Evolutionary conservation across 345 rosid genomes (phyloP).

Genomic region (Hibiscus tridactylites): DNA sequence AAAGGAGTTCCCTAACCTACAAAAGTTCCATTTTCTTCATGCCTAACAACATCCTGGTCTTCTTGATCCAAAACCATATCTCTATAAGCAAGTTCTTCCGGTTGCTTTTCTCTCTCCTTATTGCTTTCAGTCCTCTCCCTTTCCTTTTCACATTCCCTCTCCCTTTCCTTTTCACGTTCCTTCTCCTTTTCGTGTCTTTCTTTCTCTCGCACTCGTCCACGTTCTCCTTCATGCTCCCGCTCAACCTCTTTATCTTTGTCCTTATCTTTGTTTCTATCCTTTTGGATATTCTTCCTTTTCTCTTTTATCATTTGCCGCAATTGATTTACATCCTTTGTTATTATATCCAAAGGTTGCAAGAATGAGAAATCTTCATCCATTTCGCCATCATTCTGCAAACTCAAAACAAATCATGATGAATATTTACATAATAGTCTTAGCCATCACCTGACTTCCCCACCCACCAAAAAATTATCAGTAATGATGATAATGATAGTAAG

Average conservation of each 20-base stretch:
- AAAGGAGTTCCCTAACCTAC: conserved; percentile 29
- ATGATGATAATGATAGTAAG: conserved; percentile 13
- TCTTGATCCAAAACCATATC: conserved; percentile 48
- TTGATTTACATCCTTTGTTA: conserved; percentile 79
- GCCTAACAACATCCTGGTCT: conserved; percentile 36
- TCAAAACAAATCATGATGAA: conserved; percentile 28
- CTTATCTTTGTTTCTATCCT: conserved; percentile 51
- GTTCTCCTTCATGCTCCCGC: conserved; percentile 52
- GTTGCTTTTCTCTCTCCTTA: conserved; percentile 59
- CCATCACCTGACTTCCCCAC: neutral
- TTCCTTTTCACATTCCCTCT: conserved; percentile 15
- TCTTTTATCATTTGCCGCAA: conserved; percentile 72
- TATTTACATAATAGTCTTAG: neutral
- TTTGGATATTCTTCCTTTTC: conserved; percentile 48
- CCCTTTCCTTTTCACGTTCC: conserved; percentile 27
- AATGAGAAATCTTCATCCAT: conserved; percentile 94
- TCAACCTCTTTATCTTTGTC: conserved; percentile 36
- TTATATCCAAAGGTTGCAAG: conserved; percentile 92
- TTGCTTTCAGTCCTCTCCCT: conserved; percentile 29
- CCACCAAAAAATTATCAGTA: neutral
- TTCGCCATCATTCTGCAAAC: conserved; percentile 67
- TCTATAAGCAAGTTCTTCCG: conserved; percentile 37
- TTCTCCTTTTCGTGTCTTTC: conserved; percentile 62
- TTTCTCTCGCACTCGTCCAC: conserved; percentile 54
- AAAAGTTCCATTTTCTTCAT: conserved; percentile 50